Conservation (phyloP, 2,329 filamentous ascomycete species). For the Ophiostoma sp. region DNA sequence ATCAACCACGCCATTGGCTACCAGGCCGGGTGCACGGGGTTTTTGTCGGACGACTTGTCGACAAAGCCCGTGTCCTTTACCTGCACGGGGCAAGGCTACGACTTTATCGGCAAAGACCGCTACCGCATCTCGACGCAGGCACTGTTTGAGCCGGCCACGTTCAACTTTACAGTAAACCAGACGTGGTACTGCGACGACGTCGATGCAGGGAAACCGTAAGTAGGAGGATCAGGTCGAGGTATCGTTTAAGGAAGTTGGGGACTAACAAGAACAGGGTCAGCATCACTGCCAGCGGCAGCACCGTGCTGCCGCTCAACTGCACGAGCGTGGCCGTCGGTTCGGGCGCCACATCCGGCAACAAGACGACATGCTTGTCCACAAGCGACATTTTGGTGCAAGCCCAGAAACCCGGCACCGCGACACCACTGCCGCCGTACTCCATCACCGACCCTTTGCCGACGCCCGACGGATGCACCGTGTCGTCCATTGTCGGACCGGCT, state of each 20-base stretch:
- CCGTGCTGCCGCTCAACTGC: constrained; percentile 30
- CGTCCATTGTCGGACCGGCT: constrained; percentile 31
- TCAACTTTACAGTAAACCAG: constrained; percentile 31
- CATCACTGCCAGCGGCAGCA: constrained; percentile 29
- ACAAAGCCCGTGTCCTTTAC: constrained; percentile 23
- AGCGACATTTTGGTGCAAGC: constrained; percentile 22
- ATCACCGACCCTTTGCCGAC: constrained; percentile 32
- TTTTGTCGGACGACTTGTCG: constrained; percentile 21
- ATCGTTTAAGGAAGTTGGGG: too few species aligned
- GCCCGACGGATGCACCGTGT: constrained; percentile 32
- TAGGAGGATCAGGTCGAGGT: too few species aligned
- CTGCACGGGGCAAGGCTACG: constrained; percentile 27
- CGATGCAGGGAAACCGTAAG: constrained; percentile 32
- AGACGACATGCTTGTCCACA: constrained; percentile 26
- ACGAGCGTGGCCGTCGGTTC: constrained; percentile 11
- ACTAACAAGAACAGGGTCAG: too few species aligned
- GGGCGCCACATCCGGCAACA: constrained; percentile 7
- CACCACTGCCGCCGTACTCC: constrained; percentile 31
- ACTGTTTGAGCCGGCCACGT: constrained; percentile 29
- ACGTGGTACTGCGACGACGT: constrained; percentile 35
- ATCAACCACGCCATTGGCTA: constrained; percentile 32
- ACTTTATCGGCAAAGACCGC: constrained; percentile 19
- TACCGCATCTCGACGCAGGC: constrained; percentile 30
- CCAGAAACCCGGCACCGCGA: constrained; percentile 9
- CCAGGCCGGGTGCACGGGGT: constrained; percentile 32